These are phyloP conservation scores for Zizania palustris DNA, from an alignment of 202 grass and related monocot species.

Conservation along the genomic window DNA sequence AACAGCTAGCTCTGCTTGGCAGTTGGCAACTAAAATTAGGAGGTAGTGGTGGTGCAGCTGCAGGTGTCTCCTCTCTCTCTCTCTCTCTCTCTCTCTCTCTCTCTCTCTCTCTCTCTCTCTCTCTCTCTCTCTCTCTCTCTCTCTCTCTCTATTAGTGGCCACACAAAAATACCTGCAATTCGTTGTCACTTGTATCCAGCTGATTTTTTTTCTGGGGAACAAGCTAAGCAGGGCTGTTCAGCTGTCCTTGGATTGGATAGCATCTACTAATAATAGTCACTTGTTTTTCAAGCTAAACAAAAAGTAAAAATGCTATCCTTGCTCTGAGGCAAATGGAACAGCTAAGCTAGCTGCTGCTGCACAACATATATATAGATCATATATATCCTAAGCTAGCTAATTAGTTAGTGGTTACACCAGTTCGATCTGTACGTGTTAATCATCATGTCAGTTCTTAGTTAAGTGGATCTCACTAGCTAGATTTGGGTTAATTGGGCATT, in stretches of 20 bases:
- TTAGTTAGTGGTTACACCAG: slow-evolving; percentile 36
- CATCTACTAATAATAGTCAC: slow-evolving; percentile 16
- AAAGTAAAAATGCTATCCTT: background rate
- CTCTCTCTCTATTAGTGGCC: slow-evolving; percentile 5
- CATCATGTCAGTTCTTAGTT: background rate
- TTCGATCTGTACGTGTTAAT: background rate
- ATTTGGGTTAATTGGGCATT: slow-evolving; percentile 38
- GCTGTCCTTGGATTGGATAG: slow-evolving; percentile 25
- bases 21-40: slow-evolving; percentile 52
- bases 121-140: background rate
- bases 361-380: too few relatives aligned
- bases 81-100: too few relatives aligned
- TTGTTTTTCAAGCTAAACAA: slow-evolving; percentile 40
- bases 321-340: slow-evolving; percentile 20
- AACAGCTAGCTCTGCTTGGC: slow-evolving; percentile 47
- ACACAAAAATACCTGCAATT: slow-evolving; percentile 40
- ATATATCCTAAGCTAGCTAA: too few relatives aligned
- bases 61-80: slow-evolving; percentile 25
- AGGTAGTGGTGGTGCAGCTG: slow-evolving; percentile 48
- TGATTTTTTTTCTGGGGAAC: background rate
- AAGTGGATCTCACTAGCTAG: slow-evolving; percentile 5
- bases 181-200: slow-evolving; percentile 17
- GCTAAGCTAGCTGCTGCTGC: too few relatives aligned
- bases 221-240: background rate
- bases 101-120: too few relatives aligned